Evolutionary conservation across 805 yeast genomes (phyloP), one percentile per base, ranked within the genome.

Genomic region (Yamadazyma sp.): DNA sequence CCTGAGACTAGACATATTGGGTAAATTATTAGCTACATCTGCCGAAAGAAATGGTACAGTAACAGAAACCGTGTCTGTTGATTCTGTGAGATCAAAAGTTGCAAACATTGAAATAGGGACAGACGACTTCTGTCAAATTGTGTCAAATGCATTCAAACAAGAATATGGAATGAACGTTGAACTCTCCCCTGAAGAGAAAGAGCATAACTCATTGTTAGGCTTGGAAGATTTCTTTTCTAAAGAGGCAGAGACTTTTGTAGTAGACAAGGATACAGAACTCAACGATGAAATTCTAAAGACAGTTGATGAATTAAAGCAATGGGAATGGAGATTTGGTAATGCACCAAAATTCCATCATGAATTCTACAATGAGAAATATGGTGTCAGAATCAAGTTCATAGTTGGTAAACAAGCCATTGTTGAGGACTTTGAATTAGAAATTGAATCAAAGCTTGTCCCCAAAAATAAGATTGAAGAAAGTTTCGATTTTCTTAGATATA

Each of bases 61-160:
- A 1, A 65, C 56, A 13, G 58, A 78, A 36, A 58, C 67, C 22
- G 75, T 81, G 7, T 56, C 68, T 1, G 86, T 91, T 1, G 78
- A 75, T 21, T 86, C 96, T 19, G 95, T 91, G 4, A 75, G 80
- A 31, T 78, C 96, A 0, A 78, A 78, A n/a, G 94, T 93, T 3
- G 59, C 75, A 1, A 93, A 93, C 51, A 53, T 86, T 11, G 68
- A 60, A 1, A 48, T 83, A 19, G 55, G 54, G 5, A 52, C 51
- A 6, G 67, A 70, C 0, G 60, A 67, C 1, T 78, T 89, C 44
- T 59, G 73, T 0, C 57, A 63, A 3, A 44, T 65, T 1, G 75
- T 76, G 6, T 39, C 60, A 3, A 40, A 54, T 2, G 69, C 67
- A 2, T 81, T 77, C 45, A 43, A 48, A 19, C 39, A 52, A 2